A percentile compares a stretch with the other conserved stretches of the same genome.
Evolutionary conservation across 129 eudicot species (phyloP).

Genomic region (Chrysanthemum seticuspe): DNA sequence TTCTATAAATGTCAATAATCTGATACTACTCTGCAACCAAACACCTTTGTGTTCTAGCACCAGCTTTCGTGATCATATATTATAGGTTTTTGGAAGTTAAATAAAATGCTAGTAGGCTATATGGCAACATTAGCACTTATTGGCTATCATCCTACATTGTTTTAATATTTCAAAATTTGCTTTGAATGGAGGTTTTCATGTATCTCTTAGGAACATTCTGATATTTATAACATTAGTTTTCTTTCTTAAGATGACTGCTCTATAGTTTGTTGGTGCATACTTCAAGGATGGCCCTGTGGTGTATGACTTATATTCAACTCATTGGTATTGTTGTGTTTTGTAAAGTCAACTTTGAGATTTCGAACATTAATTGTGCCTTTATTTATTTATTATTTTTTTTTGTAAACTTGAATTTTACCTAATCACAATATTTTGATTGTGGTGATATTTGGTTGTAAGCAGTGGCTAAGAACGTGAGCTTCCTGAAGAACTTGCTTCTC

Average conservation of each 20-base stretch:
- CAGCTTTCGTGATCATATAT: too few relatives aligned
- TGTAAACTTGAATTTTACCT: constrained; percentile 1
- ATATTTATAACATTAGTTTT: not conserved
- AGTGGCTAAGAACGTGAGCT: constrained; percentile 82
- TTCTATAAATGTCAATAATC: too few relatives aligned
- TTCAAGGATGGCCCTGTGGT: not conserved
- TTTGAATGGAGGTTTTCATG: not conserved
- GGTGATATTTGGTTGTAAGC: constrained; percentile 17
- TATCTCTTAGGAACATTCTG: not conserved
- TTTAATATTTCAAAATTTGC: too few relatives aligned
- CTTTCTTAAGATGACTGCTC: not conserved
- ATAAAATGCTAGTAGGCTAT: too few relatives aligned
- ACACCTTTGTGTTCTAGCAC: too few relatives aligned
- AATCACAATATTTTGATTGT: constrained; percentile 8
- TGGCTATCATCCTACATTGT: too few relatives aligned
- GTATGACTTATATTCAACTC: not conserved
- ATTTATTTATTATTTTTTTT: not conserved
- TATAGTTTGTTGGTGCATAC: not conserved
- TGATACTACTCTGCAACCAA: too few relatives aligned
- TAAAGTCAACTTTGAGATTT: not conserved
- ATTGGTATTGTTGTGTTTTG: not conserved
- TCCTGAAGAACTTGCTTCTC: constrained; percentile 84
- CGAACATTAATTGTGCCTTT: constrained; percentile 7
- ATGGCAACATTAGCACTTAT: too few relatives aligned
- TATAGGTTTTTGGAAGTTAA: too few relatives aligned